A percentile compares a stretch with the other conserved stretches of the same genome.
These are phyloP conservation scores for Neoboletus brunneissimus DNA, from an alignment of 768 basidiomycete species.

Conservation along the genomic window DNA sequence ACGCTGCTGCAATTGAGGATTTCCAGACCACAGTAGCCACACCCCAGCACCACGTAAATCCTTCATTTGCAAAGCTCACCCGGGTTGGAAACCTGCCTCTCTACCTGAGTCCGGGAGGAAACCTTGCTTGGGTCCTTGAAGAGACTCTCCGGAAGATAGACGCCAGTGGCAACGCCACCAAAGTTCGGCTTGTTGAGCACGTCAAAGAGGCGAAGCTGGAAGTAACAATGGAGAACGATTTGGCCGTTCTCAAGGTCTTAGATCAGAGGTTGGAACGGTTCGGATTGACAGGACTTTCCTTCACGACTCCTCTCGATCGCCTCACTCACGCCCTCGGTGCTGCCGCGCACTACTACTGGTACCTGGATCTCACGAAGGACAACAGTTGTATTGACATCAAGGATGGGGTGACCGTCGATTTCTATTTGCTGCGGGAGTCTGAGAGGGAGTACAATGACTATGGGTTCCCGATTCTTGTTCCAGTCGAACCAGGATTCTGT, in stretches of 20 bases:
- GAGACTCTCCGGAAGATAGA: neutral
- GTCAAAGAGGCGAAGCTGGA: constrained; percentile 1
- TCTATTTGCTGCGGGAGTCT: constrained; percentile 3
- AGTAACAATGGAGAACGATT: neutral
- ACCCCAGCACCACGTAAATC: neutral
- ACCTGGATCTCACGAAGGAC: constrained; percentile 13
- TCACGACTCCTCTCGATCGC: neutral
- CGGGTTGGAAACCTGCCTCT: constrained; percentile 4
- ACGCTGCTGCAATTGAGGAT: constrained; percentile 7
- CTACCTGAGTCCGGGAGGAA: neutral
- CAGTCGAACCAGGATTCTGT: constrained; percentile 2
- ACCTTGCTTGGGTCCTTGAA: neutral
- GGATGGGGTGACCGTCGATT: constrained; percentile 9
- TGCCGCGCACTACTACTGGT: constrained; percentile 23
- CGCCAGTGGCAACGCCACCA: neutral
- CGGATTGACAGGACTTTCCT: neutral
- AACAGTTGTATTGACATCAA: neutral
- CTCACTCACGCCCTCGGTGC: constrained; percentile 1
- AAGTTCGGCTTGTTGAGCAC: neutral
- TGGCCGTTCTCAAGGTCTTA: neutral
- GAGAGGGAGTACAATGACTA: neutral
- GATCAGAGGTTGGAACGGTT: neutral
- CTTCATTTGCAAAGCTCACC: neutral
- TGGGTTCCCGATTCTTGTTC: neutral
- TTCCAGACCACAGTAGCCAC: constrained; percentile 8